Percentiles rank a stretch among this genome's conserved stretches.
These are phyloP conservation scores for Ophiostoma sp. DNA, from an alignment of 2,329 filamentous ascomycete species.

Conservation along the genomic window DNA sequence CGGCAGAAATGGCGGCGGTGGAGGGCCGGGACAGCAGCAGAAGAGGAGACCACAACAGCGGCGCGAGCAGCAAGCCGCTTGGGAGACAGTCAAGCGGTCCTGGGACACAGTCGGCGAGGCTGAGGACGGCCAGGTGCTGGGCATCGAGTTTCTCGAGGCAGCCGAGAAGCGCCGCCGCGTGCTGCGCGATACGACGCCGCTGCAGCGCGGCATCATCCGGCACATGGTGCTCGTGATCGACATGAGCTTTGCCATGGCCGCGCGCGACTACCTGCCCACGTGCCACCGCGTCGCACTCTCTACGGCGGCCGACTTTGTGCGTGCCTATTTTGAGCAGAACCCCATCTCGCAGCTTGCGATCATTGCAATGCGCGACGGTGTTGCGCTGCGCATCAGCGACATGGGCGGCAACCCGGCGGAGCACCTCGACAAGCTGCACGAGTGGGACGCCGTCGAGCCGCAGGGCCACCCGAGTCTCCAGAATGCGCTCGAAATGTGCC, in stretches of 20 bases:
- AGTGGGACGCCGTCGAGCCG: slow-evolving; percentile 60
- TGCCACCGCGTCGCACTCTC: slow-evolving; percentile 76
- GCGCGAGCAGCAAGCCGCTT: slow-evolving; percentile 46
- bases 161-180: slow-evolving; percentile 75
- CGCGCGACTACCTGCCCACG: slow-evolving; percentile 89
- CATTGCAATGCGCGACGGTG: slow-evolving; percentile 85
- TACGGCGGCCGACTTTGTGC: slow-evolving; percentile 80
- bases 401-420: slow-evolving; percentile 87
- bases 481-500: slow-evolving; percentile 92
- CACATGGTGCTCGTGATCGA: slow-evolving; percentile 88
- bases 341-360: slow-evolving; percentile 94
- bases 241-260: slow-evolving; percentile 86
- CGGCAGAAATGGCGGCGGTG: background rate
- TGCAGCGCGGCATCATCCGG: slow-evolving; percentile 96
- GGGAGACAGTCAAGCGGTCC: slow-evolving; percentile 61
- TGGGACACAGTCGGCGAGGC: slow-evolving; percentile 74
- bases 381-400: slow-evolving; percentile 79
- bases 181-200: slow-evolving; percentile 85
- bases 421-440: slow-evolving; percentile 71
- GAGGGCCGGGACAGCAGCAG: slow-evolving; percentile 23
- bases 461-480: slow-evolving; percentile 77
- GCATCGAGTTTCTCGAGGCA: slow-evolving; percentile 72
- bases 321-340: slow-evolving; percentile 97
- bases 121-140: slow-evolving; percentile 70
- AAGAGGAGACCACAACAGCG: slow-evolving; percentile 25